Evolutionary conservation across 176 grass and related monocot genomes (phyloP), one percentile per base, ranked within the genome.

Genomic region (Aegilops umbellulata): DNA sequence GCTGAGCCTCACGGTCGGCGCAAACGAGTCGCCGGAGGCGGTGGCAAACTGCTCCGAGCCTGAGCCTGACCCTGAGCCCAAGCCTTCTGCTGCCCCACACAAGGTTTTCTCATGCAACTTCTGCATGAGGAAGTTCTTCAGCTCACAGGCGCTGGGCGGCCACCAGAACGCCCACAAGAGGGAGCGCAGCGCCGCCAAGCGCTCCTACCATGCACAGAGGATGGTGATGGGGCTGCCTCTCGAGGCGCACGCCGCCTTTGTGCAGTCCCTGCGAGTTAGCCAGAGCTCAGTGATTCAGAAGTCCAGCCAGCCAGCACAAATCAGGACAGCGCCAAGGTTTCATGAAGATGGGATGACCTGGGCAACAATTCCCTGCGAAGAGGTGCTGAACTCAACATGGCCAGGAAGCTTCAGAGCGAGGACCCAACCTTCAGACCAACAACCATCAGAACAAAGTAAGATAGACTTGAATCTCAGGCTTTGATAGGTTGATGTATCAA

Each of bases 61-160:
- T 24, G 78, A 84, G 10, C 73, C 86, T 27, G 84, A 83, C 16
- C 77, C 90, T 3, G 74, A 87, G 14, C 77, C 86, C 47, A 87
- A 88, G 77, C 47, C 82, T 57, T 22, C 19, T 60, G 34, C 90
- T 10, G 19, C 82, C 10, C 91, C 91, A 39, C 87, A 89, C 68
- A 97, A 97, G 83, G 90, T 97, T 73, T 97, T 92, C 92, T 97
- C 94, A 23, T 97, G 94, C 68, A 97, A 97, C 80, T 97, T 92
- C 79, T 97, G 94, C 88, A 86, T 92, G 87, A 86, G 92, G 32
- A 97, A 97, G 79, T 97, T 97, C 69, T 94, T 92, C 85, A 97
- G 92, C 90, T 97, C 94, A 12, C 94, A 97, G 60, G 94, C 94
- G 10, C 78, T 97, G 75, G 94, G 92, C 14, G 94, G 94, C 15